Conservation (phyloP, 2,329 filamentous ascomycete genomes). For the Coniella lustricola region DNA sequence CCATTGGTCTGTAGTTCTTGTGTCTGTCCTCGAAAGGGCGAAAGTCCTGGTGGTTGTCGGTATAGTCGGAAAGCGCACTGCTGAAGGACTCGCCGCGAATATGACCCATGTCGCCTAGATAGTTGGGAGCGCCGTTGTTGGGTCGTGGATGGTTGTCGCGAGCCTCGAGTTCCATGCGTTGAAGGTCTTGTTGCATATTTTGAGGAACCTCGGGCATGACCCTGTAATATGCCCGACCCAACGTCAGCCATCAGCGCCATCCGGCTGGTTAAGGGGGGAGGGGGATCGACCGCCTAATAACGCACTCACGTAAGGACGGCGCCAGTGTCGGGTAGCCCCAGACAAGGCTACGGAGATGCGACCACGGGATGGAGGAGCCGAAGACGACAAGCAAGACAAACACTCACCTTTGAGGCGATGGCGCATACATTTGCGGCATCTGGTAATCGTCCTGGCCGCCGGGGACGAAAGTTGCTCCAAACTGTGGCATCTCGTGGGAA, state of each 20-base stretch:
- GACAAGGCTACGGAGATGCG: slow-evolving; percentile 10
- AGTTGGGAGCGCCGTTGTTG: slow-evolving; percentile 25
- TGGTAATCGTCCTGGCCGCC: slow-evolving; percentile 53
- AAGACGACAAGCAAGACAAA: slow-evolving; percentile 5
- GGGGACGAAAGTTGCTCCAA: slow-evolving; percentile 53
- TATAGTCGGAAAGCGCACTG: slow-evolving; percentile 28
- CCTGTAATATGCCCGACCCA: slow-evolving; percentile 42
- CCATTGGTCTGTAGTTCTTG: slow-evolving; percentile 29
- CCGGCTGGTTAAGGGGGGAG: slow-evolving; percentile 5
- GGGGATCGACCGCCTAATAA: background rate
- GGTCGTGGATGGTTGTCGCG: slow-evolving; percentile 38
- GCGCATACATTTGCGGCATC: slow-evolving; percentile 53
- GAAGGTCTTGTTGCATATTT: slow-evolving; percentile 92
- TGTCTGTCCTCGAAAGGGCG: slow-evolving; percentile 37
- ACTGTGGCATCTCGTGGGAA: slow-evolving; percentile 36
- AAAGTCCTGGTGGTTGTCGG: slow-evolving; percentile 25
- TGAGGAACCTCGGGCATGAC: slow-evolving; percentile 93
- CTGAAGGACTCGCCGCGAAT: slow-evolving; percentile 38
- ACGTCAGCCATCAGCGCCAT: slow-evolving; percentile 30
- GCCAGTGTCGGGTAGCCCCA: slow-evolving; percentile 9
- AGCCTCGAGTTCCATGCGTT: slow-evolving; percentile 81
- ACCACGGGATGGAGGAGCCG: slow-evolving; percentile 4
- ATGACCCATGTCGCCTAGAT: slow-evolving; percentile 23
- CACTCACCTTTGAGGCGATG: slow-evolving; percentile 50
- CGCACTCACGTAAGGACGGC: slow-evolving; percentile 6